phyloP scores from a whole-genome alignment of 495 filamentous ascomycete species.

The Podospora comata region DNA sequence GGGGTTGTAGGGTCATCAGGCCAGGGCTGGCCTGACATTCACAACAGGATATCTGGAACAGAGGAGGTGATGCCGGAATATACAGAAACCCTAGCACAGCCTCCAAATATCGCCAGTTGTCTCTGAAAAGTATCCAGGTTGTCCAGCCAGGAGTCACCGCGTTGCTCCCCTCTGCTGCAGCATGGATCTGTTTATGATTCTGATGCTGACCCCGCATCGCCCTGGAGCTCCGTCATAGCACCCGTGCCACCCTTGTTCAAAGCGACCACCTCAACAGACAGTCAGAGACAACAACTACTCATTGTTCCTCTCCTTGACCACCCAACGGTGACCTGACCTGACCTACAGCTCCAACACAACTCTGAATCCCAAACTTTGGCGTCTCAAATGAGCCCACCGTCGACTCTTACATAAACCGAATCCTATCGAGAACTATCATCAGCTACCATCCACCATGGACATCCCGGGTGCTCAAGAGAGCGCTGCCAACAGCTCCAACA shows the following conservation, averaged over 20 bases:
- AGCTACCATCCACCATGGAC: slow-evolving; percentile 21
- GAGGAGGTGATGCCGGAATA: background rate
- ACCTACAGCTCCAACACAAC: background rate
- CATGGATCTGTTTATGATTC: background rate
- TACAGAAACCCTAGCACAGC: no score
- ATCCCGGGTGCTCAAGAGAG: slow-evolving; percentile 16
- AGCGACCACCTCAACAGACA: background rate
- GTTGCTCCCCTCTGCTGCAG: background rate
- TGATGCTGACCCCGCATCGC: slow-evolving; percentile 9
- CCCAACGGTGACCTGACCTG: background rate
- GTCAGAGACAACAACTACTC: background rate
- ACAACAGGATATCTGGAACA: background rate
- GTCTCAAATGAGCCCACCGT: background rate
- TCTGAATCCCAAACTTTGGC: background rate
- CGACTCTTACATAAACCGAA: background rate
- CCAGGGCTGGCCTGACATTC: background rate
- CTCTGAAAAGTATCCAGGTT: background rate
- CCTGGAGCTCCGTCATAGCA: slow-evolving; percentile 11
- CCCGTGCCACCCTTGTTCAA: slow-evolving; percentile 12
- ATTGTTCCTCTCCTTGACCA: background rate
- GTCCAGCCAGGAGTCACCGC: background rate
- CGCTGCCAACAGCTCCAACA: slow-evolving; percentile 22
- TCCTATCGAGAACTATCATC: background rate
- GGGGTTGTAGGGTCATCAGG: background rate
- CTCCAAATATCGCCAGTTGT: no score